Conservation (phyloP, 768 basidiomycete genomes). For the Clathrus columnatus region DNA sequence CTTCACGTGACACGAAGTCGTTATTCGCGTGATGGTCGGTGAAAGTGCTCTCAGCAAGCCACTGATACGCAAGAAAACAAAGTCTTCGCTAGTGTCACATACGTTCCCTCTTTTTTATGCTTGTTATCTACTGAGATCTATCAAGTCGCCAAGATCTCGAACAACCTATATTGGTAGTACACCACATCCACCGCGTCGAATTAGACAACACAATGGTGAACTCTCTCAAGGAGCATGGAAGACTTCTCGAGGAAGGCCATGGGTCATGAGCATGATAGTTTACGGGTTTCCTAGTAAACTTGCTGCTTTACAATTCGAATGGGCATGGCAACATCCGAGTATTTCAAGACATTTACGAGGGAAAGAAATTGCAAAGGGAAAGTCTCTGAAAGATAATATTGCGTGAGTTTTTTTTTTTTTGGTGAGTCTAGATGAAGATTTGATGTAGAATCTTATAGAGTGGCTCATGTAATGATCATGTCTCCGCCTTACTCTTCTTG, state of each 20-base stretch:
- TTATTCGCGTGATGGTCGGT: no score
- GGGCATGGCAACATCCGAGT: constrained; percentile 73
- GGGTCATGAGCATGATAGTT: constrained; percentile 83
- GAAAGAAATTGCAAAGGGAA: constrained; percentile 13
- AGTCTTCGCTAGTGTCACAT: constrained; percentile 27
- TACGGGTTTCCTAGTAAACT: constrained; percentile 75
- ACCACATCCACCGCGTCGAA: constrained; percentile 54
- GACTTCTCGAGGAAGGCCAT: constrained; percentile 53
- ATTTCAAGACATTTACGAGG: constrained; percentile 2
- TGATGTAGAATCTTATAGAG: no score
- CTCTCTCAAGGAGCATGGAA: constrained; percentile 61
- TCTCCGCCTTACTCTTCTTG: constrained; percentile 60
- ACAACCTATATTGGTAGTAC: constrained; percentile 72
- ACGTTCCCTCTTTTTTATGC: constrained; percentile 65
- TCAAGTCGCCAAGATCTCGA: constrained; percentile 42
- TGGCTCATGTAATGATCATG: constrained; percentile 54
- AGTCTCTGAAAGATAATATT: constrained; percentile 36
- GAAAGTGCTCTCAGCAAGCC: no score
- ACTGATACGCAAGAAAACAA: constrained; percentile 10
- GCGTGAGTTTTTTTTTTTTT: constrained; percentile 33
- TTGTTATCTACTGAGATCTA: constrained; percentile 72
- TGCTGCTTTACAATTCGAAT: constrained; percentile 72
- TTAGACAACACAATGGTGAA: constrained; percentile 77
- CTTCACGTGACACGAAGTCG: no score
- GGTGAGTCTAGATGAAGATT: no score